phyloP scores from a whole-genome alignment of 768 basidiomycete species.

The Hygrocybe punicea region DNA sequence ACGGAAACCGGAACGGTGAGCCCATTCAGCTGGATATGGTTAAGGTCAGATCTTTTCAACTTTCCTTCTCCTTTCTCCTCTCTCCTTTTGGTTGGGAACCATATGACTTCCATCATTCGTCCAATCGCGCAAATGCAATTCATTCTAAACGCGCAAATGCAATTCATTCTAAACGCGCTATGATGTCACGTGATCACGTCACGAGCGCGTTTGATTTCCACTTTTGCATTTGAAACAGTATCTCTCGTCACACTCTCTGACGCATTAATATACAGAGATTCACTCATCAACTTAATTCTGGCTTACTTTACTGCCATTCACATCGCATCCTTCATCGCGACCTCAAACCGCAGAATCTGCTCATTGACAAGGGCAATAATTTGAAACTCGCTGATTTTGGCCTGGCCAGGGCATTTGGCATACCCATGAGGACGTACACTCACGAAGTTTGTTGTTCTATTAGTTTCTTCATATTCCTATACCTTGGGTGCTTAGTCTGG shows the following conservation, averaged over 20 bases:
- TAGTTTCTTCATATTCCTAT: neutral
- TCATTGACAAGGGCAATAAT: constrained; percentile 86
- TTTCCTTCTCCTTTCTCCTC: constrained; percentile 3
- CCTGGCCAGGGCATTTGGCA: constrained; percentile 93
- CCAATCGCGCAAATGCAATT: no score
- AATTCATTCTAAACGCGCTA: no score
- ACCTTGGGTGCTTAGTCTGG: no score
- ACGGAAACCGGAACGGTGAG: constrained; percentile 63
- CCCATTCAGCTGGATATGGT: constrained; percentile 71
- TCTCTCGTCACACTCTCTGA: neutral
- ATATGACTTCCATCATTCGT: no score
- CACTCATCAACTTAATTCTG: constrained; percentile 87
- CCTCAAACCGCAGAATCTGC: constrained; percentile 92
- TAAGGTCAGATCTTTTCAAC: constrained; percentile 57
- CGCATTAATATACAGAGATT: constrained; percentile 71
- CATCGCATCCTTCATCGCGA: constrained; percentile 97
- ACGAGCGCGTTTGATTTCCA: no score
- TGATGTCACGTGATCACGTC: no score
- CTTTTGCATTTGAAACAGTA: no score
- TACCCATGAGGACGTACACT: constrained; percentile 98
- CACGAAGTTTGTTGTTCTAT: constrained; percentile 68
- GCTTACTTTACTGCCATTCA: constrained; percentile 90
- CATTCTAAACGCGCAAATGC: no score
- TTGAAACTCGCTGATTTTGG: constrained; percentile 97
- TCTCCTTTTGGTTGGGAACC: neutral